Evolutionary conservation across 139 green algal genomes (phyloP).

Genomic region (Tetraselmis striata): DNA sequence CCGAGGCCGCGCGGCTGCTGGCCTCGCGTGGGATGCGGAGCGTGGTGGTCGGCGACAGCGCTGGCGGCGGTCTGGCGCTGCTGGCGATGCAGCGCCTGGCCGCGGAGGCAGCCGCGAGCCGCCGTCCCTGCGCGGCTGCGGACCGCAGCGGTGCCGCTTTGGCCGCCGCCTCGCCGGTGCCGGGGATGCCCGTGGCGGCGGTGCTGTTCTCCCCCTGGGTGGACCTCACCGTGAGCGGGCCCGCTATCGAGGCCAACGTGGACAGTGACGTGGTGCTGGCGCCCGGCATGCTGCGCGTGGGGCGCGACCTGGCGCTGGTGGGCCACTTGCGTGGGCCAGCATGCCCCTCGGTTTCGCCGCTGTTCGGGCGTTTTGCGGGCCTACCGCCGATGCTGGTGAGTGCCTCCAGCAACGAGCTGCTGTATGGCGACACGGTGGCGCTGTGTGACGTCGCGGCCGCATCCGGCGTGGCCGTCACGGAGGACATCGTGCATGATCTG

Average conservation of each 20-base stretch:
- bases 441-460: neutral
- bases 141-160: too few species aligned
- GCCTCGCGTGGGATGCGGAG: neutral
- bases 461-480: neutral
- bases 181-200: neutral
- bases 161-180: too few species aligned
- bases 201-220: neutral
- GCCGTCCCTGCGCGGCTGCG: neutral
- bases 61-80: neutral
- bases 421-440: neutral
- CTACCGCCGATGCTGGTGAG: neutral
- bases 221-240: neutral
- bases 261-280: neutral
- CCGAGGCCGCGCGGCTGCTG: neutral
- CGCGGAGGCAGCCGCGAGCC: neutral
- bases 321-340: neutral
- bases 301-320: neutral
- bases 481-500: neutral
- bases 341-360: neutral
- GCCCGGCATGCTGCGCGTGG: neutral
- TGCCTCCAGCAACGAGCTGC: neutral
- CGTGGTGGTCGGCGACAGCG: neutral
- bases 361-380: neutral
- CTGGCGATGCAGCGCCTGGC: neutral
- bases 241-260: neutral